These are phyloP conservation scores for Euphrasia arctica DNA, from an alignment of 305 asterid species.

Conservation along the genomic window DNA sequence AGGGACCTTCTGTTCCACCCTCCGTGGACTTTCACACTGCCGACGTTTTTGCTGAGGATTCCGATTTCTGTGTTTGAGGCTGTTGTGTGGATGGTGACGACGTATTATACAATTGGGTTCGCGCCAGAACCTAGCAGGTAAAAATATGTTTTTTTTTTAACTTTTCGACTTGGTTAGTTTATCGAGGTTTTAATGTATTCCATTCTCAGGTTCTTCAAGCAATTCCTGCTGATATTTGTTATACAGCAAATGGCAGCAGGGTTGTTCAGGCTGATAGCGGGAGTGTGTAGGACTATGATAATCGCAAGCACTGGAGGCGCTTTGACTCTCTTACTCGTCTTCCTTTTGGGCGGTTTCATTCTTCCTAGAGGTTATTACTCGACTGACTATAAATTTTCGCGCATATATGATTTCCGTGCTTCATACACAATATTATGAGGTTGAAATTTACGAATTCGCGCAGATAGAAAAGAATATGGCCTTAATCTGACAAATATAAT, in stretches of 20 bases:
- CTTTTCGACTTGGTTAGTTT: not conserved
- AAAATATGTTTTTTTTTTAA: not conserved
- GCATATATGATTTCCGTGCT: not conserved
- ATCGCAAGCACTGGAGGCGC: conserved; percentile 92
- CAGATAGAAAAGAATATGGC: too few species aligned
- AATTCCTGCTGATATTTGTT: conserved; percentile 52
- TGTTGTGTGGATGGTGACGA: conserved; percentile 56
- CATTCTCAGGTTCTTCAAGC: conserved; percentile 82
- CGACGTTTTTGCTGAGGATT: conserved; percentile 57
- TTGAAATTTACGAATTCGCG: too few species aligned
- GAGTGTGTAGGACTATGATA: conserved; percentile 82
- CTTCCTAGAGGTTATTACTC: conserved; percentile 69
- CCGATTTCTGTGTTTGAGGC: conserved; percentile 74
- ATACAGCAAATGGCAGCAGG: conserved; percentile 97
- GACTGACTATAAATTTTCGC: not conserved
- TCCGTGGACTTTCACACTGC: conserved; percentile 75
- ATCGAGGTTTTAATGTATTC: not conserved
- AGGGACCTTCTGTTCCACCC: conserved; percentile 84
- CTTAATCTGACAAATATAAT: too few species aligned
- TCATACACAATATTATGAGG: too few species aligned
- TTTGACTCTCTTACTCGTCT: conserved; percentile 58
- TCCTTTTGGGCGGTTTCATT: conserved; percentile 86
- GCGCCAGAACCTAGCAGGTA: conserved; percentile 87
- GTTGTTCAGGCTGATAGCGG: conserved; percentile 72
- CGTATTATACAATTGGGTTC: conserved; percentile 78